Base-by-base conservation (phyloP, 345 rosid genomes). In the Gossypium raimondii region DNA sequence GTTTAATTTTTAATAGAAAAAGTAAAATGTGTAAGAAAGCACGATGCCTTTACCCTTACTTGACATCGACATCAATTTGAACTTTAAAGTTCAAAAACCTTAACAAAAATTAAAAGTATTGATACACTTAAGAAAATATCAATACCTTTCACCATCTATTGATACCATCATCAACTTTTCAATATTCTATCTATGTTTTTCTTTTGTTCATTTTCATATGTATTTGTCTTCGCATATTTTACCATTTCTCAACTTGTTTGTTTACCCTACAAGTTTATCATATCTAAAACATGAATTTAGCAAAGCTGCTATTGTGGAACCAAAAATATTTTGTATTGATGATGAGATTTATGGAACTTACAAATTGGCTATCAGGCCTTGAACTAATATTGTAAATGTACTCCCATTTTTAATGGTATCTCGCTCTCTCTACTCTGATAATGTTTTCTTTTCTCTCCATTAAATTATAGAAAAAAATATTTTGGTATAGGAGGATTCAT, bases 331-430 rank as follows among this genome's bases (percentile, higher is more conserved):
- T 60, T 25, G 18, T 25, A 47, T 57, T 44, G 80, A 84, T 80
- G 78, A 52, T 24, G 38, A 73, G 77, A 79, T 80, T 80, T 82
- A 18, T 71, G 58, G 76, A 80, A 77, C 60, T 69, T 79, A 20
- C 22, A 20, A 20, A 20, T 20, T 20, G 22, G 22, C 22, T 20
- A 20, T 20, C 22, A 20, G 22, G 22, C 81, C 83, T 74, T 72
- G 11, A 11, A 50, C 27, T 80, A 82, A 82, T 82, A 82, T 79
- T 73, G 84, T 65, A 73, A 72, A 64, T 65, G 71, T 24, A 3
- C 63, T 69, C 77, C 83, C 72, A 53, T 56, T 69, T 68, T 74
- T 78, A 72, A 78, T 48, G 73, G 25, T 71, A 68, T 27, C 73
- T 27, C 27, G 2, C 27, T 25, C 2, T 2, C 27, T 25, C 0